phyloP scores from a whole-genome alignment of 1,284 basidiomycete genomes.

The Apiotrichum gracile region DNA sequence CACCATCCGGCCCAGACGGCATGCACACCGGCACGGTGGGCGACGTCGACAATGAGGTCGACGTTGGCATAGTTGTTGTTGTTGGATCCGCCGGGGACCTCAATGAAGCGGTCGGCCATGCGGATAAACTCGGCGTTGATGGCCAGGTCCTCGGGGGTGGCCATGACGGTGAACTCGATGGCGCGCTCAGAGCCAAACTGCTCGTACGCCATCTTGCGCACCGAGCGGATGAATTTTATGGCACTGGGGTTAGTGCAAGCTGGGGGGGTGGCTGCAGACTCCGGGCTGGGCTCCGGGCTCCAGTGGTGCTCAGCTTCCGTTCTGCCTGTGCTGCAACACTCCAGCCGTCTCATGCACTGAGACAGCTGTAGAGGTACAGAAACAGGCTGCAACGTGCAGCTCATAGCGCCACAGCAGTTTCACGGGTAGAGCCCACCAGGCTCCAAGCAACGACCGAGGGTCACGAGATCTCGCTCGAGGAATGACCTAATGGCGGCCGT shows the following conservation, averaged over 20 bases:
- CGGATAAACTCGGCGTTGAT: slow-evolving; percentile 99
- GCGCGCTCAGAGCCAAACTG: slow-evolving; percentile 94
- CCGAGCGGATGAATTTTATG: too few relatives aligned
- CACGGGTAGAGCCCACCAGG: too few relatives aligned
- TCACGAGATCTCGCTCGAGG: too few relatives aligned
- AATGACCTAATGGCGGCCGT: not conserved
- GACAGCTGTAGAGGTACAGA: too few relatives aligned
- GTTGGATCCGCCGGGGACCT: slow-evolving; percentile 96
- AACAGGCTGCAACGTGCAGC: too few relatives aligned
- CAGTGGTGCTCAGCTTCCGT: too few relatives aligned
- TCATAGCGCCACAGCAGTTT: too few relatives aligned
- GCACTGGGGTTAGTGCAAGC: not conserved
- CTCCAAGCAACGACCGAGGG: too few relatives aligned
- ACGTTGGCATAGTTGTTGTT: slow-evolving; percentile 99
- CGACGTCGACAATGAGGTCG: slow-evolving; percentile 97
- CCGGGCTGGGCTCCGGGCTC: too few relatives aligned
- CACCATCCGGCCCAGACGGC: slow-evolving; percentile 99
- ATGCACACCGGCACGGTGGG: slow-evolving; percentile 93
- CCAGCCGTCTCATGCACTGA: too few relatives aligned
- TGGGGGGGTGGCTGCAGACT: too few relatives aligned
- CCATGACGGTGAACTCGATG: slow-evolving; percentile 99
- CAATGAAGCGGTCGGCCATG: slow-evolving; percentile 99
- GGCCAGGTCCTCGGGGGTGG: slow-evolving; percentile 90
- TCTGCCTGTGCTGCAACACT: too few relatives aligned
- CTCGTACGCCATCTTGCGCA: slow-evolving; percentile 96